These are phyloP conservation scores for Mycogone perniciosa DNA, from an alignment of 2,329 filamentous ascomycete species.

Conservation along the genomic window DNA sequence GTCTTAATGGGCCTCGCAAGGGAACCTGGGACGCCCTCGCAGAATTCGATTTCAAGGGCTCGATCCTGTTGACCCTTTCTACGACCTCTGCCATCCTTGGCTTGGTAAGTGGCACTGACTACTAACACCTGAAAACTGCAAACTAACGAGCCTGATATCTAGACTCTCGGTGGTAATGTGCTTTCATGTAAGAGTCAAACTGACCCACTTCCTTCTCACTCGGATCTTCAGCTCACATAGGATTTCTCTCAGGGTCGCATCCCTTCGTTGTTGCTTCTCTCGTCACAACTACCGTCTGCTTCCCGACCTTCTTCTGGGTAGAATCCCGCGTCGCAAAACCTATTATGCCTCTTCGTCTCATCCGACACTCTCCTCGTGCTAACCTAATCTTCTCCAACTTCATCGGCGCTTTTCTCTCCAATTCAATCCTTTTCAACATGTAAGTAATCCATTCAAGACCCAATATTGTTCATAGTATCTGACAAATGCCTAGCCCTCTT, in stretches of 20 bases:
- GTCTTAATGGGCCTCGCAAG: conserved; percentile 39
- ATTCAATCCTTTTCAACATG: conserved; percentile 55
- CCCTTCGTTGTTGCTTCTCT: conserved; percentile 50
- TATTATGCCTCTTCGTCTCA: conserved; percentile 53
- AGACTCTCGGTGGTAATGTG: conserved; percentile 59
- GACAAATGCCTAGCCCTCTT: conserved; percentile 46
- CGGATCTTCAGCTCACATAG: not conserved
- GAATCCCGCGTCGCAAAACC: conserved; percentile 46
- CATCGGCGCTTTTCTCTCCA: conserved; percentile 44
- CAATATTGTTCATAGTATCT: not conserved
- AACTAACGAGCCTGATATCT: not conserved
- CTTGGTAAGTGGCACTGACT: conserved; percentile 35
- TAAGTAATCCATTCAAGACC: conserved; percentile 23
- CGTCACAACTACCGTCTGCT: conserved; percentile 39
- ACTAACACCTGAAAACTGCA: not conserved
- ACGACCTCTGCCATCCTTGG: conserved; percentile 55
- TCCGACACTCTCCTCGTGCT: conserved; percentile 44
- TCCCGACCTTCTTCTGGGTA: conserved; percentile 46
- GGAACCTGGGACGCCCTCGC: conserved; percentile 43
- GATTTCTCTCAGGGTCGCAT: conserved; percentile 42
- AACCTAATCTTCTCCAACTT: conserved; percentile 54
- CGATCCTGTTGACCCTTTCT: conserved; percentile 44
- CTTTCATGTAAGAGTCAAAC: conserved; percentile 42
- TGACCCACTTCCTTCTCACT: not conserved
- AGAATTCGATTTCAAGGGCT: conserved; percentile 52